Conservation (phyloP, 495 filamentous ascomycete species). For the Penicillium nucicola region DNA sequence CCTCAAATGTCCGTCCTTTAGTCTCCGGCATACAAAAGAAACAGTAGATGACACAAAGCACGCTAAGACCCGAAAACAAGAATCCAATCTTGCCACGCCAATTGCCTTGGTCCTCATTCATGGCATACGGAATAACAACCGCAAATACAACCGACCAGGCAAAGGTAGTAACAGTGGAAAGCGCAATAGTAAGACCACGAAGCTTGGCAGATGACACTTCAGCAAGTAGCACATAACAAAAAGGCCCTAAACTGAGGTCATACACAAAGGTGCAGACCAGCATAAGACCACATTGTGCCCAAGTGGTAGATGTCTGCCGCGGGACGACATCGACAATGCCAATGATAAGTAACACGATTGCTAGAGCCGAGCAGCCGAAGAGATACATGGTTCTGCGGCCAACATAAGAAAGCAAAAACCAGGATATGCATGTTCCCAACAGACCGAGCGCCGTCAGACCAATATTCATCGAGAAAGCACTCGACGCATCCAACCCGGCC, state of each 20-base stretch:
- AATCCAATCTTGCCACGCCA: constrained; percentile 66
- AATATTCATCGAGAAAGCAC: constrained; percentile 63
- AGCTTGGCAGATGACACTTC: constrained; percentile 59
- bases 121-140: constrained; percentile 64
- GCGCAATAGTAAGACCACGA: constrained; percentile 59
- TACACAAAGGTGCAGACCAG: constrained; percentile 57
- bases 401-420: constrained; percentile 59
- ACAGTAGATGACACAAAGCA: constrained; percentile 37
- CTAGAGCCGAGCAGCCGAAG: constrained; percentile 44
- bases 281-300: constrained; percentile 59
- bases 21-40: constrained; percentile 62
- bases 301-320: constrained; percentile 32
- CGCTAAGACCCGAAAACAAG: constrained; percentile 57
- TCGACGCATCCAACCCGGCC: constrained; percentile 55
- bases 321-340: constrained; percentile 55
- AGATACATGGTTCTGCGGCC: constrained; percentile 56
- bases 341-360: constrained; percentile 53
- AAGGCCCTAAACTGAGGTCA: constrained; percentile 58
- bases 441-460: constrained; percentile 66
- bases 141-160: constrained; percentile 59
- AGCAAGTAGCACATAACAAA: constrained; percentile 61
- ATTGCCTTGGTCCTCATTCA: constrained; percentile 60
- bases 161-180: constrained; percentile 57
- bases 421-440: constrained; percentile 61
- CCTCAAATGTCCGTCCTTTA: constrained; percentile 58